A percentile compares a stretch with the other conserved stretches of the same genome.
Evolutionary conservation across 371 early-diverging fungal species (phyloP).

Genomic region (Rozella allomycis): DNA sequence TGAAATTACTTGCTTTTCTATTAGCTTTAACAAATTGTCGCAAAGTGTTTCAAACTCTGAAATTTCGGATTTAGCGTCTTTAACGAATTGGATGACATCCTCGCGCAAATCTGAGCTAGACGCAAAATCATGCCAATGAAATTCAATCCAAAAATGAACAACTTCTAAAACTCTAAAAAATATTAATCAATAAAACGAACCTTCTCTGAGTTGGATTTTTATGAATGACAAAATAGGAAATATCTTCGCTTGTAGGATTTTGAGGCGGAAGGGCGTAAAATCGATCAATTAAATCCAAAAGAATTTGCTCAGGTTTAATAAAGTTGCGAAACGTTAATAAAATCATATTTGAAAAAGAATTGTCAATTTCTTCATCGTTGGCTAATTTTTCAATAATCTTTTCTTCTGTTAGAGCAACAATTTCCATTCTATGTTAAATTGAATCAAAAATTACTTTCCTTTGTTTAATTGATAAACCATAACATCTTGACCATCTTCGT

Average conservation of each 20-base stretch:
- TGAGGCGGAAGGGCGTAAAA: slow-evolving; percentile 19
- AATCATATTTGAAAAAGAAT: slow-evolving; percentile 15
- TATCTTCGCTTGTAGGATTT: slow-evolving; percentile 16
- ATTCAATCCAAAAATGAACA: slow-evolving; percentile 17
- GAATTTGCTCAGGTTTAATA: slow-evolving; percentile 21
- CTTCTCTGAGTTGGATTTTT: slow-evolving; percentile 7
- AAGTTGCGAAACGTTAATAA: slow-evolving; percentile 24
- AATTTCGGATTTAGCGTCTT: too few relatives aligned
- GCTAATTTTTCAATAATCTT: not conserved
- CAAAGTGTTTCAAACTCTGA: too few relatives aligned
- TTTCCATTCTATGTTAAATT: too few relatives aligned
- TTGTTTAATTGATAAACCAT: too few relatives aligned
- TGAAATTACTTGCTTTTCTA: slow-evolving; percentile 2
- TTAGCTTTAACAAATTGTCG: slow-evolving; percentile 4
- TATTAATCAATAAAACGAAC: slow-evolving; percentile 16
- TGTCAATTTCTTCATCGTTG: slow-evolving; percentile 6
- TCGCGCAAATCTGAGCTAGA: slow-evolving; percentile 9
- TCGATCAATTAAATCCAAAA: slow-evolving; percentile 14
- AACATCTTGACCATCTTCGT: too few relatives aligned
- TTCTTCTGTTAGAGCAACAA: too few relatives aligned
- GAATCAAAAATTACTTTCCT: too few relatives aligned
- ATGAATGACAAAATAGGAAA: slow-evolving; percentile 5
- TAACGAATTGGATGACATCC: slow-evolving; percentile 16
- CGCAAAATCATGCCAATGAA: slow-evolving; percentile 32
- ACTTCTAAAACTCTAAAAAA: slow-evolving; percentile 9